Percentiles rank a stretch among this genome's conserved stretches.
phyloP scores from a whole-genome alignment of 2,329 filamentous ascomycete species.

The Pseudogymnoascus verrucosus region DNA sequence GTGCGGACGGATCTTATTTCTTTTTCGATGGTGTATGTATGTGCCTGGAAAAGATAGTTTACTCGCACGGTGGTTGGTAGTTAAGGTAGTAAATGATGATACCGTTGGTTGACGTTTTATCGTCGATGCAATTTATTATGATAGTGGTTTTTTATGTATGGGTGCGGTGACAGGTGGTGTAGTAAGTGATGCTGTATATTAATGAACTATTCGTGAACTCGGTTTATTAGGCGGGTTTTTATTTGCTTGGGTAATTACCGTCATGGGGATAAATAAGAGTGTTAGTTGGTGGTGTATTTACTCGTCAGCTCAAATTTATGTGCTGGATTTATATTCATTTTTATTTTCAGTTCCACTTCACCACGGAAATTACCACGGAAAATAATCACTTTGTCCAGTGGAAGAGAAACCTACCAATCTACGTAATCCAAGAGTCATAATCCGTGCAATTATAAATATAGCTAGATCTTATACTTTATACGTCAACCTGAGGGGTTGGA shows the following conservation, averaged over 20 bases:
- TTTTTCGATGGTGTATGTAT: constrained; percentile 1
- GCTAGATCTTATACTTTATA: not conserved
- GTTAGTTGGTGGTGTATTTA: too few relatives aligned
- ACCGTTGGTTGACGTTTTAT: not conserved
- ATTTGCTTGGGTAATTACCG: too few relatives aligned
- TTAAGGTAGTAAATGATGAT: constrained; percentile 2
- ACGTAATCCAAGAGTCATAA: not conserved
- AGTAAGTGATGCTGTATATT: not conserved
- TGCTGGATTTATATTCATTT: not conserved
- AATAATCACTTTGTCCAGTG: not conserved
- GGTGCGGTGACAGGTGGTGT: not conserved
- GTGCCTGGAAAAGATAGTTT: not conserved
- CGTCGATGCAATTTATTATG: constrained; percentile 3
- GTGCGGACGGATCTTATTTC: not conserved
- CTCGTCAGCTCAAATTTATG: not conserved
- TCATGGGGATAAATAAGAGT: too few relatives aligned
- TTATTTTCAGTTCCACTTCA: not conserved
- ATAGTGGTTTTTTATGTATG: not conserved
- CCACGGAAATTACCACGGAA: not conserved
- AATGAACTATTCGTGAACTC: not conserved
- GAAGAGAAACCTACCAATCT: not conserved
- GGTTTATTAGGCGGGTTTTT: not conserved
- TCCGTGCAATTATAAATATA: not conserved
- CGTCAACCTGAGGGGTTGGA: not conserved
- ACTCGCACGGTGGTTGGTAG: not conserved